Conservation (phyloP, 306 rosid species). For the Dryas alaskensis region DNA sequence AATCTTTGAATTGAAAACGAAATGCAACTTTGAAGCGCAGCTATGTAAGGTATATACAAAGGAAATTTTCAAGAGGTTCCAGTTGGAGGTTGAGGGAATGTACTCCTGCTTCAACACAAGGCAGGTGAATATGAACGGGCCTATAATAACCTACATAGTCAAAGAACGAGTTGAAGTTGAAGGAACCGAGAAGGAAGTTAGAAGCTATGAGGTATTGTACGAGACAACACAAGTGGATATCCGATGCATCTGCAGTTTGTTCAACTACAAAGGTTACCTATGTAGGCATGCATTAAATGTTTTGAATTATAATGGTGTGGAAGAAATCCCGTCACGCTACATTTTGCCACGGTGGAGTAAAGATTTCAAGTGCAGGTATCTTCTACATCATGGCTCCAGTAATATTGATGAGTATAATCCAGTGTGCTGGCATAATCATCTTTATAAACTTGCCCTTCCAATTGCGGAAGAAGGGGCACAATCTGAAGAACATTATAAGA, state of each 20-base stretch:
- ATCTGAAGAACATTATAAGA: slow-evolving; percentile 57
- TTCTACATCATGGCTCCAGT: slow-evolving; percentile 28
- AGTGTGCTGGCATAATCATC: slow-evolving; percentile 39
- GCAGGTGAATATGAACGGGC: slow-evolving; percentile 59
- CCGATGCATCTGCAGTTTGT: slow-evolving; percentile 79
- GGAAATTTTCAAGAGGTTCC: slow-evolving; percentile 57
- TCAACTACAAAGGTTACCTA: slow-evolving; percentile 72
- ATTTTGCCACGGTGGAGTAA: slow-evolving; percentile 65
- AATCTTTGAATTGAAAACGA: slow-evolving; percentile 46
- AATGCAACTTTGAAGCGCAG: slow-evolving; percentile 59
- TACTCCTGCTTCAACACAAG: slow-evolving; percentile 70
- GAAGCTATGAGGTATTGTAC: slow-evolving; percentile 54
- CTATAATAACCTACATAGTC: slow-evolving; percentile 62
- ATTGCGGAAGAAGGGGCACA: slow-evolving; percentile 63
- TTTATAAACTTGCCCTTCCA: slow-evolving; percentile 52
- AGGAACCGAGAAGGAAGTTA: slow-evolving; percentile 53
- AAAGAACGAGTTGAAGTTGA: slow-evolving; percentile 62
- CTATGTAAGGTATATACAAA: slow-evolving; percentile 58
- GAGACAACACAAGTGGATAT: slow-evolving; percentile 59
- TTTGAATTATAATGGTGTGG: slow-evolving; percentile 63
- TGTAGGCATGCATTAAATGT: slow-evolving; percentile 76
- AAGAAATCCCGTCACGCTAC: slow-evolving; percentile 68
- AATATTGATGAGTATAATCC: slow-evolving; percentile 32
- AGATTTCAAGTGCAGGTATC: slow-evolving; percentile 51
- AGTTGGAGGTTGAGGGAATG: slow-evolving; percentile 71